A percentile compares a stretch with the other conserved stretches of the same genome.
phyloP scores from a whole-genome alignment of 768 basidiomycete genomes.

The Heimioporus sp. region DNA sequence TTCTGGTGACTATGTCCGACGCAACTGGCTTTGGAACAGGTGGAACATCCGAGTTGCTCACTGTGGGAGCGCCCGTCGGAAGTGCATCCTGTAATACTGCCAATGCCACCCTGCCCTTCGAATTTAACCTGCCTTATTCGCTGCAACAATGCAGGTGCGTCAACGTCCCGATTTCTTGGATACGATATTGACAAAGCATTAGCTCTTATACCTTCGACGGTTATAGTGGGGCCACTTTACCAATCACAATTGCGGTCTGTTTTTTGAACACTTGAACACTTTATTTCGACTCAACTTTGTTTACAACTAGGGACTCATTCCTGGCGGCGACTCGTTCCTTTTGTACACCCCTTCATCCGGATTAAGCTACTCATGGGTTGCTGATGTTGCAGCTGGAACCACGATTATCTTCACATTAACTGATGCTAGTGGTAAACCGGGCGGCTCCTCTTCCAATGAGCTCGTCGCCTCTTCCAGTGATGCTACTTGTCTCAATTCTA shows the following conservation, averaged over 20 bases:
- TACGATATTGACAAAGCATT: not conserved
- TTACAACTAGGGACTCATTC: conserved; percentile 53
- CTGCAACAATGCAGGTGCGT: conserved; percentile 62
- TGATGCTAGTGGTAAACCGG: conserved; percentile 48
- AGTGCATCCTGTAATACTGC: conserved; percentile 46
- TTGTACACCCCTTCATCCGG: conserved; percentile 39
- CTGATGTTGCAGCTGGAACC: conserved; percentile 57
- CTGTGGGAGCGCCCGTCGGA: conserved; percentile 45
- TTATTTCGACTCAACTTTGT: not conserved
- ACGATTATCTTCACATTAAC: conserved; percentile 55
- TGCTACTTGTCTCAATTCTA: conserved; percentile 47
- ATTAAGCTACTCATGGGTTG: conserved; percentile 50
- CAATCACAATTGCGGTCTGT: conserved; percentile 54
- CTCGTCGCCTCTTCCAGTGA: conserved; percentile 48
- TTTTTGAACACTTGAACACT: not conserved
- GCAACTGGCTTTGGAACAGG: conserved; percentile 66
- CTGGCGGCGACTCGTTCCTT: conserved; percentile 52
- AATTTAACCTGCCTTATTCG: conserved; percentile 48
- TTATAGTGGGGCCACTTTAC: conserved; percentile 46
- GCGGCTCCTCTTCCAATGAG: conserved; percentile 58
- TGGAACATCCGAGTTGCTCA: conserved; percentile 50
- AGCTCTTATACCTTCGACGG: conserved; percentile 49
- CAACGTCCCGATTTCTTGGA: not conserved
- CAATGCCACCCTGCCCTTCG: conserved; percentile 43
- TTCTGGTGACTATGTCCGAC: conserved; percentile 71